phyloP scores from a whole-genome alignment of 129 eudicot species.

The Centella asiatica region DNA sequence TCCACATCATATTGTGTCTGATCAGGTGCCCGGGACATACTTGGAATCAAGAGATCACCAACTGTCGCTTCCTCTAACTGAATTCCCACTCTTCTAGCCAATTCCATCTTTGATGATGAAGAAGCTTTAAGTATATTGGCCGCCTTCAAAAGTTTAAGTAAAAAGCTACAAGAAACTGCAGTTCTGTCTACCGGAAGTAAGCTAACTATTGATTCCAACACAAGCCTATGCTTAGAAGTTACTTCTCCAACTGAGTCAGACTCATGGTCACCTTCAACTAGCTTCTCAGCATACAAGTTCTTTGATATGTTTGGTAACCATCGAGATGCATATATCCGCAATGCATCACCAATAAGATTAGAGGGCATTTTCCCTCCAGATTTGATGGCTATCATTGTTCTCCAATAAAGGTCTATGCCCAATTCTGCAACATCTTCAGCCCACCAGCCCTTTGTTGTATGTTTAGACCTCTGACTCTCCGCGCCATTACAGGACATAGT shows the following conservation, averaged over 20 bases:
- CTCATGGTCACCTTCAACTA: slow-evolving; percentile 19
- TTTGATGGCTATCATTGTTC: slow-evolving; percentile 77
- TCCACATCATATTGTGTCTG: slow-evolving; percentile 59
- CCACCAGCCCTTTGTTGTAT: slow-evolving; percentile 67
- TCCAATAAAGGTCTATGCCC: slow-evolving; percentile 80
- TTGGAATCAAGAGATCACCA: slow-evolving; percentile 56
- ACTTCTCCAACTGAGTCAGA: slow-evolving; percentile 21
- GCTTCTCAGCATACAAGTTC: slow-evolving; percentile 8
- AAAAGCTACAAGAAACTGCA: slow-evolving; percentile 72
- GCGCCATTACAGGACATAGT: slow-evolving; percentile 45
- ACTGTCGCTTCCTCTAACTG: slow-evolving; percentile 82
- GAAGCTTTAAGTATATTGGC: slow-evolving; percentile 61
- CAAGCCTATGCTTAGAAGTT: slow-evolving; percentile 42
- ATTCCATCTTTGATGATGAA: slow-evolving; percentile 52
- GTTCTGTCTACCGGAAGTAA: slow-evolving; percentile 67
- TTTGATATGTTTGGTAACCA: slow-evolving; percentile 69
- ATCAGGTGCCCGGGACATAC: slow-evolving; percentile 21
- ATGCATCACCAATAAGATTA: slow-evolving; percentile 66
- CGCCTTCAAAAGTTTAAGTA: slow-evolving; percentile 62
- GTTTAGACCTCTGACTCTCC: slow-evolving; percentile 25
- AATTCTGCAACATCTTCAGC: slow-evolving; percentile 78
- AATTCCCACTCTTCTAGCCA: slow-evolving; percentile 63
- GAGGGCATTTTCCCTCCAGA: slow-evolving; percentile 66
- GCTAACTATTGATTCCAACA: slow-evolving; percentile 75
- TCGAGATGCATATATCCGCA: slow-evolving; percentile 62